These are phyloP conservation scores for Acacia acuminata DNA, from an alignment of 306 rosid species.

Conservation along the genomic window DNA sequence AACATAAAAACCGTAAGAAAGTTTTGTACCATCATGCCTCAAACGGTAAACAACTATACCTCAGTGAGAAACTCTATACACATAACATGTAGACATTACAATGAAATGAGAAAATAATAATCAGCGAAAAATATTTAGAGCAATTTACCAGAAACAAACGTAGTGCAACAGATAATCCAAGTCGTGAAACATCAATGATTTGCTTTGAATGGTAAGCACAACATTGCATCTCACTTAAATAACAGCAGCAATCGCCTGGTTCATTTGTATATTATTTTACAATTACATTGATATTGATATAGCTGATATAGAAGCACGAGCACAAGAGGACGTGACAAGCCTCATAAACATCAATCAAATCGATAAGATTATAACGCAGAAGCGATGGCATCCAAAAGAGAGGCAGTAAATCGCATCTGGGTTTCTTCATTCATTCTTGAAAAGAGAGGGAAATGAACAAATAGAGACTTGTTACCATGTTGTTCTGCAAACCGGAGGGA, in stretches of 20 bases:
- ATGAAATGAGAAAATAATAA: neutral
- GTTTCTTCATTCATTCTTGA: constrained; percentile 72
- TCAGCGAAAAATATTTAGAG: neutral
- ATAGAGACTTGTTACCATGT: constrained; percentile 79
- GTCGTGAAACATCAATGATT: constrained; percentile 21
- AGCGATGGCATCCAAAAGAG: constrained; percentile 81
- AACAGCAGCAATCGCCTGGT: constrained; percentile 15
- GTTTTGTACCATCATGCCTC: too few species aligned
- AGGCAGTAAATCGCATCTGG: constrained; percentile 64
- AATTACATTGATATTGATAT: constrained; percentile 32
- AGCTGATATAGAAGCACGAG: constrained; percentile 36
- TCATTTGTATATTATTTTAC: constrained; percentile 30
- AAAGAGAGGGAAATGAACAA: constrained; percentile 85
- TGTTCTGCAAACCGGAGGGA: constrained; percentile 83
- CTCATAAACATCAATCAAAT: constrained; percentile 9
- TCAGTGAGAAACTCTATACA: too few species aligned
- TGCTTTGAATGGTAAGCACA: constrained; percentile 6
- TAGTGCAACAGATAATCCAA: neutral
- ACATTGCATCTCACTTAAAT: neutral
- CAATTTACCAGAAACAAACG: constrained; percentile 3
- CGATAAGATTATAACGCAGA: constrained; percentile 45
- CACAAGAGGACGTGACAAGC: constrained; percentile 19
- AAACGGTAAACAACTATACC: too few species aligned
- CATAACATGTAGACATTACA: neutral
- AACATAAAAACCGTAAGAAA: too few species aligned